Percentiles rank a stretch among this genome's conserved stretches.
Evolutionary conservation across 169 alveolate genomes (phyloP).

Genomic region (Babesia sp.): DNA sequence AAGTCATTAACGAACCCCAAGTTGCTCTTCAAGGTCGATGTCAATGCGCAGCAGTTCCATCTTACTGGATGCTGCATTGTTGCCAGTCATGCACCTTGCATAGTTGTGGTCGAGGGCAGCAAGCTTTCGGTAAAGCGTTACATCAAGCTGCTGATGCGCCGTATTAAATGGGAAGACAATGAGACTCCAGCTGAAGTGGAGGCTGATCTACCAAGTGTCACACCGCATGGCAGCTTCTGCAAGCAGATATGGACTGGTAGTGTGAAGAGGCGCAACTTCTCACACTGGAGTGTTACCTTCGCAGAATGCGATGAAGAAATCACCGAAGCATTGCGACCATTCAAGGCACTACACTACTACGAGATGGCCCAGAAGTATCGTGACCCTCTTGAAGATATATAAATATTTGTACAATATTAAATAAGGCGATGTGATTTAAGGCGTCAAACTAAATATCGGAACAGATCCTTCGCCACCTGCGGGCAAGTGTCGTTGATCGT

Average conservation of each 20-base stretch:
- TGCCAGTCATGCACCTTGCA: conserved; percentile 66
- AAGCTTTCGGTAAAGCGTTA: conserved; percentile 57
- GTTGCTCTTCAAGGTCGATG: conserved; percentile 78
- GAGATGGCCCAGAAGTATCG: conserved; percentile 66
- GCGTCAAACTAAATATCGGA: conserved; percentile 46
- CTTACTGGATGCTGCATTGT: conserved; percentile 87
- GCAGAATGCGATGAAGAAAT: conserved; percentile 64
- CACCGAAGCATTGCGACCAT: conserved; percentile 50
- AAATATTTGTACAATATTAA: neutral
- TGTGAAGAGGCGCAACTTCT: conserved; percentile 72
- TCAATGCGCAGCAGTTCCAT: conserved; percentile 88
- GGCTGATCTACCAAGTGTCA: neutral
- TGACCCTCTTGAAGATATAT: conserved; percentile 65
- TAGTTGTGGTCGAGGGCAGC: conserved; percentile 75
- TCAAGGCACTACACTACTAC: conserved; percentile 63
- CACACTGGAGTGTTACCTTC: conserved; percentile 72
- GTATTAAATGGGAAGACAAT: conserved; percentile 59
- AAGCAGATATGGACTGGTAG: conserved; percentile 77
- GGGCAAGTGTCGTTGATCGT: neutral
- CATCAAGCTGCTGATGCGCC: conserved; percentile 64
- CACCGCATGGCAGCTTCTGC: conserved; percentile 67
- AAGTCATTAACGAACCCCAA: conserved; percentile 66
- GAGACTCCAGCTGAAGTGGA: conserved; percentile 31
- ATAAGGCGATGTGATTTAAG: neutral
- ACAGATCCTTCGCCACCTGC: conserved; percentile 66